Base-by-base conservation (phyloP, 495 filamentous ascomycete species). In the Glutinoglossum americanum region DNA sequence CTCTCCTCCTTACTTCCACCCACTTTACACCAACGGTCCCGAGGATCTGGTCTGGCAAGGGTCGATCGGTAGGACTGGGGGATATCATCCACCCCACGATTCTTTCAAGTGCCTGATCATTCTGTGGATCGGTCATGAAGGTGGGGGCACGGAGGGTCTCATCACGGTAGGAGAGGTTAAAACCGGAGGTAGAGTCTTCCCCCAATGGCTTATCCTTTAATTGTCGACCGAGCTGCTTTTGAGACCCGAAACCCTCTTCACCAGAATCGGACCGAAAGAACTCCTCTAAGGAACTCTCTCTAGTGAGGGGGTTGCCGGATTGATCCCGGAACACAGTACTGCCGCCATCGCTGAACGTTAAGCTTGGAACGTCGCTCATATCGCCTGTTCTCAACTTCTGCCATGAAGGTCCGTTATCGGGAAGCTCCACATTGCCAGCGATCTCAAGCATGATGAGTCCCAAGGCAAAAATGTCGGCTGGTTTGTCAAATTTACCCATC, bases 361-460 rank as follows among this genome's bases (percentile, higher is more conserved):
- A 73, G 62, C 80, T 83, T 1, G 89, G 87, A 1, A 96, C 78
- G 55, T 86, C 84, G 64, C 81, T 85, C 66, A 94, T 79, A 64
- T 96, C 89, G 35, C 86, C 89, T 59, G 82, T 80, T 26, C 92
- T 80, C 48, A 97, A 79, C 33, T 81, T 82, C 63, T 87, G 82
- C 92, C 92, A 98, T 19, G 80, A 83, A 10, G 80, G 74, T 48
- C 92, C 92, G 64, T 97, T 94, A 56, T 94, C 89, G 0, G 92
- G 92, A 9, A 96, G 79, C 59, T 84, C 80, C 33, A 92, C 82
- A 60, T 98, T 98, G 44, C 85, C 85, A 10, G 88, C 89, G 62
- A 87, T 88, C 70, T 98, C 92, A 41, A 94, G 78, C 67, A 96
- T 84, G 64, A 96, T 90, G 59, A 96, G 75, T 32, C 92, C 92